phyloP scores from a whole-genome alignment of 371 early-diverging fungal genomes.

The Mucor piriformis region DNA sequence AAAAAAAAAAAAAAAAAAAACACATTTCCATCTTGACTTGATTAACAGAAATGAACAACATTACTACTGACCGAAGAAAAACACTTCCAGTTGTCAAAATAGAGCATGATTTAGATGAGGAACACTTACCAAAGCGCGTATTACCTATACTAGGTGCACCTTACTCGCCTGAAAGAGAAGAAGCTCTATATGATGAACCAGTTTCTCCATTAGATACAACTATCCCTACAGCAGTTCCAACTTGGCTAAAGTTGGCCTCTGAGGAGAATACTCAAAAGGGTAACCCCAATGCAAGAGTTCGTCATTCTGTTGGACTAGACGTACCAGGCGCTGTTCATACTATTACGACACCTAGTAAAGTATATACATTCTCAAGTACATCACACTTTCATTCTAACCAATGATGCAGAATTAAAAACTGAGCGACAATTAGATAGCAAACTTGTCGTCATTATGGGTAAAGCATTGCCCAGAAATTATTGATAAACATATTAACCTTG shows the following conservation, averaged over 20 bases:
- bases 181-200: neutral
- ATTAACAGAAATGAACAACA: too few relatives aligned
- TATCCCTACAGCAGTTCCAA: slow-evolving; percentile 10
- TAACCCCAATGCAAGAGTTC: neutral
- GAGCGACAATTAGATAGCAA: slow-evolving; percentile 53
- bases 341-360: slow-evolving; percentile 29
- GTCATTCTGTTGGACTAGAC: slow-evolving; percentile 35
- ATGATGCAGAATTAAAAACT: slow-evolving; percentile 26
- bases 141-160: slow-evolving; percentile 22
- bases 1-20: too few relatives aligned
- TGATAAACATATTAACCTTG: neutral
- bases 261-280: slow-evolving; percentile 4
- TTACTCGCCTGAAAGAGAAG: slow-evolving; percentile 3
- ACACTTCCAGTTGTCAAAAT: slow-evolving; percentile 29
- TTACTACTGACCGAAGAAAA: slow-evolving; percentile 22
- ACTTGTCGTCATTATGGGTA: slow-evolving; percentile 71
- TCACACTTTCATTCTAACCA: neutral
- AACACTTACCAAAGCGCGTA: slow-evolving; percentile 21
- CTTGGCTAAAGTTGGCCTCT: slow-evolving; percentile 16
- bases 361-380: neutral
- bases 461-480: slow-evolving; percentile 7
- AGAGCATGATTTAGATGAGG: slow-evolving; percentile 23
- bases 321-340: slow-evolving; percentile 43
- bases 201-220: neutral
- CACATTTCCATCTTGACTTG: too few relatives aligned